Percentiles rank a stretch among this genome's conserved stretches.
Evolutionary conservation across 2,329 filamentous ascomycete species (phyloP).

Genomic region (Tothia fuscella): DNA sequence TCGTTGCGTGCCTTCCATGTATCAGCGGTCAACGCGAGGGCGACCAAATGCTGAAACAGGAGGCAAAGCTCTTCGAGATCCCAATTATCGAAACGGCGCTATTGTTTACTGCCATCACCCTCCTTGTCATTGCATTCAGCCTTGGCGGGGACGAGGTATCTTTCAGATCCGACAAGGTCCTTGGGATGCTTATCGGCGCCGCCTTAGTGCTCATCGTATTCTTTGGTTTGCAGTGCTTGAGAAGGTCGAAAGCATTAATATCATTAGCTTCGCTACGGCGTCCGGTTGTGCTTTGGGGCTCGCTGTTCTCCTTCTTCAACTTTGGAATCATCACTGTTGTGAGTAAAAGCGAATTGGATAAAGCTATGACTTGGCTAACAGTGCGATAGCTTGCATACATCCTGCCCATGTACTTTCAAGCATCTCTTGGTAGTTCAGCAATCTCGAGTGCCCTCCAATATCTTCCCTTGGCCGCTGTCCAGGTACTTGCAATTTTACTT

Average conservation of each 20-base stretch:
- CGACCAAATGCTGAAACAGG: neutral
- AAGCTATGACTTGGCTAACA: conserved; percentile 48
- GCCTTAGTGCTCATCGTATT: neutral
- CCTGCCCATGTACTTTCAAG: conserved; percentile 37
- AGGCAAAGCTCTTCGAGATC: neutral
- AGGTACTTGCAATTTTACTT: conserved; percentile 2
- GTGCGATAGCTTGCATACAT: conserved; percentile 45
- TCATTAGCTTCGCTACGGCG: conserved; percentile 42
- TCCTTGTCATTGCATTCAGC: conserved; percentile 8
- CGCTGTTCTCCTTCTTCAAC: conserved; percentile 48
- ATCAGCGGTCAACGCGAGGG: neutral
- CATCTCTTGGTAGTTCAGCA: conserved; percentile 12
- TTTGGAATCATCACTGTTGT: conserved; percentile 44
- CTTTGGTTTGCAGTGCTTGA: conserved; percentile 19
- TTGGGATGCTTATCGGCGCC: neutral
- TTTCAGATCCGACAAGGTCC: neutral
- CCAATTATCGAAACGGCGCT: neutral
- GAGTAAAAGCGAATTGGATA: conserved; percentile 36
- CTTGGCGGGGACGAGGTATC: conserved; percentile 2
- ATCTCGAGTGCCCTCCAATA: conserved; percentile 13
- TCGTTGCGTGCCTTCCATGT: conserved; percentile 29
- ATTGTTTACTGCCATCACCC: conserved; percentile 1
- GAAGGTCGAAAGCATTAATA: conserved; percentile 41
- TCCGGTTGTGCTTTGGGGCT: conserved; percentile 40
- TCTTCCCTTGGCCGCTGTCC: conserved; percentile 12